Evolutionary conservation across 805 yeast species (phyloP).

Genomic region (Lipomyces japonicus): DNA sequence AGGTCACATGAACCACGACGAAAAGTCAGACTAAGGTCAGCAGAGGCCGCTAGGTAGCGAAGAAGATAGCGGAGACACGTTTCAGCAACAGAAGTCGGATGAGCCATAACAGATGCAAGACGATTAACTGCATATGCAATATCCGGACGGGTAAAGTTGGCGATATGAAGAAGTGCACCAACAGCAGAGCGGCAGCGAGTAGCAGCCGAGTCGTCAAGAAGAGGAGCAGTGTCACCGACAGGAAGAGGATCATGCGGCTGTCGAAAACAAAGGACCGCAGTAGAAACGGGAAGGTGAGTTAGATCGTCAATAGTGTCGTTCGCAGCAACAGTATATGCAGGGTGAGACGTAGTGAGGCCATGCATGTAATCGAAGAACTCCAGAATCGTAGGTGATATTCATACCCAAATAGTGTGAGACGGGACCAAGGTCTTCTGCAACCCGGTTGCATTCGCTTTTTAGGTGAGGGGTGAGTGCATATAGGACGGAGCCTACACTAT

Average conservation of each 20-base stretch:
- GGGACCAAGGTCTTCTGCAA: too few species aligned
- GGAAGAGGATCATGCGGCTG: not conserved
- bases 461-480: too few species aligned
- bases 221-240: not conserved
- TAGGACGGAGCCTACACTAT: too few species aligned
- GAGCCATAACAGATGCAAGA: not conserved
- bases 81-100: not conserved
- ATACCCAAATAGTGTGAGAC: not conserved
- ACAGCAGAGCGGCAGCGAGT: constrained; percentile 1
- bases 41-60: not conserved
- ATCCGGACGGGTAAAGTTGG: constrained; percentile 1
- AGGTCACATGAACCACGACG: not conserved
- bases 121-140: constrained; percentile 3
- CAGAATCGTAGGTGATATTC: not conserved
- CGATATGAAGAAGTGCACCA: constrained; percentile 3
- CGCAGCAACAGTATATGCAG: constrained; percentile 2
- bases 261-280: not conserved
- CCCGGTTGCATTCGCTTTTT: too few species aligned
- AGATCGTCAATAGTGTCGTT: constrained; percentile 1
- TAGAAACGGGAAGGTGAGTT: not conserved
- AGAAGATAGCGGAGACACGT: not conserved
- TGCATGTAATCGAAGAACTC: not conserved
- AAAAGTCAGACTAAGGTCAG: not conserved
- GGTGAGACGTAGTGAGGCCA: not conserved
- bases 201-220: not conserved